These are phyloP conservation scores for Apophysomyces sp. DNA, from an alignment of 371 early-diverging fungal species.

Conservation along the genomic window DNA sequence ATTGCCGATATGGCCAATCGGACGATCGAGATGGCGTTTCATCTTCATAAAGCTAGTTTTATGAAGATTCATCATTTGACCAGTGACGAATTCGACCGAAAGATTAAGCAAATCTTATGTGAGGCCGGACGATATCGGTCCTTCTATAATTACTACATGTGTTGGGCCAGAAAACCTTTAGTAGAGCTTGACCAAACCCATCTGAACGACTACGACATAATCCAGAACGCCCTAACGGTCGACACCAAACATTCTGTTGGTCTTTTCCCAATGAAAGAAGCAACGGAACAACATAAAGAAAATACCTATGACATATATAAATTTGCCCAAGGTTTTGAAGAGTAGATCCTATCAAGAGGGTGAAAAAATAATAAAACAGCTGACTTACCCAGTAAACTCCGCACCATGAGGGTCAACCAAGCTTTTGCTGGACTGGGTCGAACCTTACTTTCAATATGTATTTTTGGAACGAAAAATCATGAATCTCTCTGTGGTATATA, in stretches of 20 bases:
- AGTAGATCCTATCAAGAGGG: slow-evolving; percentile 6
- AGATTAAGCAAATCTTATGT: not conserved
- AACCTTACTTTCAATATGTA: no score
- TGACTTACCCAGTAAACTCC: no score
- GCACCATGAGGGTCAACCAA: no score
- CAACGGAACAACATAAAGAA: slow-evolving; percentile 10
- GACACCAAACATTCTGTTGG: not conserved
- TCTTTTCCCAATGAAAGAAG: not conserved
- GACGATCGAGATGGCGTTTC: slow-evolving; percentile 2
- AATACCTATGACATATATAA: slow-evolving; percentile 33
- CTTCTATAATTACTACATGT: slow-evolving; percentile 30
- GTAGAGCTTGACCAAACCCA: slow-evolving; percentile 6
- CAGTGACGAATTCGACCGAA: not conserved
- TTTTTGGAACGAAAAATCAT: no score
- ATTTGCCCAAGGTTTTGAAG: slow-evolving; percentile 30
- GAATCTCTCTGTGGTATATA: no score
- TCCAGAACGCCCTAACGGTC: not conserved
- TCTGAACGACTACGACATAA: not conserved
- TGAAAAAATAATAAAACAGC: not conserved
- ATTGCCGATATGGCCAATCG: not conserved
- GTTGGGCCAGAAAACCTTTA: slow-evolving; percentile 41
- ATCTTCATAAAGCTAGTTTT: not conserved
- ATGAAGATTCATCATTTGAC: not conserved
- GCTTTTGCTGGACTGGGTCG: no score
- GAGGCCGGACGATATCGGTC: slow-evolving; percentile 21